Evolutionary conservation across 441 rosid species (phyloP).

Genomic region (Jatropha podagrica): DNA sequence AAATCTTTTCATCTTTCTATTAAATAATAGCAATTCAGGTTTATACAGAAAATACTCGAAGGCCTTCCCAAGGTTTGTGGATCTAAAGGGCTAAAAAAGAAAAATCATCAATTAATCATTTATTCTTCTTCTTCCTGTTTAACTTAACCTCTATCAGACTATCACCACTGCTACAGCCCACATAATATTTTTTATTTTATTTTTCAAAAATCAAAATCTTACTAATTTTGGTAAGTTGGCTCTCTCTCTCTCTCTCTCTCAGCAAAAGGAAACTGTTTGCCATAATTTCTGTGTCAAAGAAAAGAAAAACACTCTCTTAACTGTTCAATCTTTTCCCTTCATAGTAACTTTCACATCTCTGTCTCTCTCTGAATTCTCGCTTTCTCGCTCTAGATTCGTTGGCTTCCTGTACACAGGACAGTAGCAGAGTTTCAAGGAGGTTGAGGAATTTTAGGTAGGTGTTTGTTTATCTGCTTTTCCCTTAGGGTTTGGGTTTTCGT

Average conservation of each 20-base stretch:
- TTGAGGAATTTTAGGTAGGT: conserved; percentile 20
- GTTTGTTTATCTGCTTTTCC: background rate
- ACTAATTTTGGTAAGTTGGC: background rate
- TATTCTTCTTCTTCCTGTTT: too few species aligned
- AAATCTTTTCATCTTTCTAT: too few species aligned
- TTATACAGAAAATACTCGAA: too few species aligned
- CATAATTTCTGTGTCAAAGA: background rate
- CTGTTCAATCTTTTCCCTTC: background rate
- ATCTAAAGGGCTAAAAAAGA: too few species aligned
- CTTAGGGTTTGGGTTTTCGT: conserved; percentile 7
- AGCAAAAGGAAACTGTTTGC: background rate
- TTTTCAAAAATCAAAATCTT: background rate
- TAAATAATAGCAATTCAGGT: too few species aligned
- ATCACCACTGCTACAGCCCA: too few species aligned
- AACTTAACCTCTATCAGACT: too few species aligned
- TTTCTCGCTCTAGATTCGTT: background rate
- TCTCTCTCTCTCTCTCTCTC: background rate
- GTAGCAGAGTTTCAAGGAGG: conserved; percentile 22
- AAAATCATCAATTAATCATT: too few species aligned
- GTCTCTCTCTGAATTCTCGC: background rate
- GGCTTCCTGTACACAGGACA: conserved; percentile 6
- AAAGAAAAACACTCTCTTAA: background rate
- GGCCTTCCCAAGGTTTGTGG: too few species aligned
- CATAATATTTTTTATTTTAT: too few species aligned
- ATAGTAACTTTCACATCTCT: background rate